Base-by-base conservation (phyloP, 2,329 filamentous ascomycete species). In the Apiospora koreana region DNA sequence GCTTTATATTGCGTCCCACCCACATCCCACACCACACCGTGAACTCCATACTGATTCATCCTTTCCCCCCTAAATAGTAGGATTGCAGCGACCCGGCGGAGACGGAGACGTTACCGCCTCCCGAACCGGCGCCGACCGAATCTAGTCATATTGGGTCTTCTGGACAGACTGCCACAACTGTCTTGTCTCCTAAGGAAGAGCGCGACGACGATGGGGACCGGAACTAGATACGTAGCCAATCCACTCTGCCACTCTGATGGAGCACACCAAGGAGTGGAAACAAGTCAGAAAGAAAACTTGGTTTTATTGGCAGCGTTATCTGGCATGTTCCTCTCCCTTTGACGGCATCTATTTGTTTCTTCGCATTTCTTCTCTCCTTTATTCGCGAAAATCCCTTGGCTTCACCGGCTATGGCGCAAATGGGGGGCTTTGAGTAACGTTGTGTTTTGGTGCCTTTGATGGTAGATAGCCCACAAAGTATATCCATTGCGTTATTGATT, bases 11-110 rank as follows among this genome's bases (percentile, higher is more conserved):
- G 38, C 23, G 21, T 43, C 45, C 64, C 64, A 58, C 58, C n/a
- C 14, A 14, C 23, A 68, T 25, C 42, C 18, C 28, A 43, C 43
- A 16, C 18, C 28, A 43, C 43, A 16, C 14, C n/a, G 46, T 45
- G 66, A 50, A 54, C n/a, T 23, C 25, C 14, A 35, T 28, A 68
- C 45, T 68, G 45, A 68, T 21, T 10, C 18, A 48, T 5, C 23
- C 23, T 62, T 23, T 62, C 45, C n/a, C 69, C 65, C 65, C 28
- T n/a, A 18, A 23, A 65, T 50, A 70, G 69, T 68, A 68, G 69
- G 14, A 68, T 42, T 12, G 64, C 69, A 62, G 69, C 64, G 46
- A 21, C 45, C 48, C 68, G 25, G 18, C 48, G 58, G 58, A 50
- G 21, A 23, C 35, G 28, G 38, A 42, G 68, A 35, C 46, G 43